Base-by-base conservation (phyloP, 208 protist genomes). In the Leptomonas seymouri region DNA sequence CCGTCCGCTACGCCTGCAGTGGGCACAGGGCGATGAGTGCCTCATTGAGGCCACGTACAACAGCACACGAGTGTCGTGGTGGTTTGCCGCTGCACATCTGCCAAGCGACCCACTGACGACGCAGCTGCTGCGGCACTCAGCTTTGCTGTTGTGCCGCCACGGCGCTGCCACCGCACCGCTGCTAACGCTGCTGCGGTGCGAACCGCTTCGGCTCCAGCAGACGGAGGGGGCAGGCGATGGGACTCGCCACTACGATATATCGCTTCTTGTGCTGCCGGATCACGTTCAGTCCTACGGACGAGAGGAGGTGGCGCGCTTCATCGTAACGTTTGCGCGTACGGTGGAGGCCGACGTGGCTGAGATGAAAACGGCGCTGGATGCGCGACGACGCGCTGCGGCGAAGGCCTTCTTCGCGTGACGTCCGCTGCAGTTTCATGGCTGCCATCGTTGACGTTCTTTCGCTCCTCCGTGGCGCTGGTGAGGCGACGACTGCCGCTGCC, bases 71-170 rank as follows among this genome's bases (percentile, higher is more conserved):
- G 79, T 99, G 53, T 97, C 86, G 31, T 83, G 99, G 51, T 69
- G 66, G 23, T 86, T 97, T 42, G 69, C 69, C 25, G 69, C 69
- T 9, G 69, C 60, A 0, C 69, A 74, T 58, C 97, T 97, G 69
- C 91, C 99, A 71, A 73, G 80, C 16, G 98, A 99, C 78, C 84
- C 92, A 23, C 71, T 99, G n/a, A 98, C 99, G 30, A 68, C 76
- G 27, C 86, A 99, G 57, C 78, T 99, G 30, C 82, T 93, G 16
- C 78, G 93, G 46, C 93, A 92, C 71, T 99, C 99, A 71, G 93
- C 99, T 58, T 89, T 71, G 67, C 99, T 99, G 76, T 82, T 99
- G 16, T 95, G 99, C 67, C 98, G 97, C 12, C 99, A 99, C 78
- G 60, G 53, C 53, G 59, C 53, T 2, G 41, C 58, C 28, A 59